Evolutionary conservation across 306 rosid genomes (phyloP), one percentile per base, ranked within the genome.

Genomic region (Citrullus amarus): DNA sequence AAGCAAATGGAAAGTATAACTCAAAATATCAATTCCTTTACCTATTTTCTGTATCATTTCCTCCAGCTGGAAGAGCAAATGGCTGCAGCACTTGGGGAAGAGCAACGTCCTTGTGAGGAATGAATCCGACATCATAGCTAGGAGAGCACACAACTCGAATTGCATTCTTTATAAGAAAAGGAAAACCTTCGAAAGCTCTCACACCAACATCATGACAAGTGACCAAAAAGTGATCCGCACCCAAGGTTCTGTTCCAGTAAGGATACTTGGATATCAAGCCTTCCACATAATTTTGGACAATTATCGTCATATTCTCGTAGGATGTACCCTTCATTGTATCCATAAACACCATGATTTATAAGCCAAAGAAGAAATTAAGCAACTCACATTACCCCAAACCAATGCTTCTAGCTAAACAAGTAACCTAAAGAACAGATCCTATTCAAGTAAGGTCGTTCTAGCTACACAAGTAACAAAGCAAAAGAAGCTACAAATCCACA

Each of bases 131-230:
- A 80, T 95, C 92, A 88, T 95, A 95, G 86, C 99, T 89, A 9
- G 97, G 99, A 57, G 97, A 95, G 85, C 99, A 95, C 79, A 92
- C 97, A 71, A 87, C 99, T 79, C 99, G 89, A 82, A 95, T 95
- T 46, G 97, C 81, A 79, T 95, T 95, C 90, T 95, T 95, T n/a
- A 89, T 87, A 54, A 92, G 97, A 77, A 91, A 85, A 2, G 91
- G 86, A 72, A 91, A 86, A 57, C 99, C 99, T 89, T 95, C 99
- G 1, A 91, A 91, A 72, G 97, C 92, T 86, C 99, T 89, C 58
- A 91, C 99, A 79, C 99, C 99, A 71, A 95, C 97, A 87, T 95
- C 97, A 84, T 92, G 99, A 86, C 99, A 92, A 79, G 99, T 91
- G 85, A 95, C 97, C 79, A 95, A 92, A 80, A 95, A 88, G 66